These are phyloP conservation scores for Fusarium caatingaense DNA, from an alignment of 2,329 filamentous ascomycete species.

Conservation along the genomic window DNA sequence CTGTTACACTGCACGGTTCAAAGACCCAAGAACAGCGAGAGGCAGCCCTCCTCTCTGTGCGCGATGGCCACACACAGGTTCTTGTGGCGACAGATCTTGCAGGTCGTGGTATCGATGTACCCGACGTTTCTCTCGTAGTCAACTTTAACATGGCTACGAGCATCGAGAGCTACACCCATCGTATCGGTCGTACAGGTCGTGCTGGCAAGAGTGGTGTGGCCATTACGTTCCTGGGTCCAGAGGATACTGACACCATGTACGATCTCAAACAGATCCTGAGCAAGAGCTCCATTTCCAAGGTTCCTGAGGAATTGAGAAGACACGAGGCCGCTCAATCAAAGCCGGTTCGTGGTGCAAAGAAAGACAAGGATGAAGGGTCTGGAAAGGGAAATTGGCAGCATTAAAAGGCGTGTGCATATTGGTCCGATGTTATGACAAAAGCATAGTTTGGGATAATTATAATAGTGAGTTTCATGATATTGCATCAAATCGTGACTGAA, in stretches of 20 bases:
- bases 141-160: slow-evolving; percentile 98
- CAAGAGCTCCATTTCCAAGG: slow-evolving; percentile 87
- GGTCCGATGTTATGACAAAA: background rate
- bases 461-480: background rate
- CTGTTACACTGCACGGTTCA: slow-evolving; percentile 91
- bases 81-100: slow-evolving; percentile 96
- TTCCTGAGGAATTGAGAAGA: slow-evolving; percentile 89
- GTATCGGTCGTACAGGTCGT: slow-evolving; percentile 96
- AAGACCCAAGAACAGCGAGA: slow-evolving; percentile 99
- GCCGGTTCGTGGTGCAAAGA: slow-evolving; percentile 58
- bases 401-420: background rate
- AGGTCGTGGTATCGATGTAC: slow-evolving; percentile 96
- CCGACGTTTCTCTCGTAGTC: slow-evolving; percentile 91
- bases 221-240: slow-evolving; percentile 92
- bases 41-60: slow-evolving; percentile 86
- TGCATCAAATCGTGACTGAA: background rate
- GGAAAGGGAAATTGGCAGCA: slow-evolving; percentile 43
- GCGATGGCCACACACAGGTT: slow-evolving; percentile 82
- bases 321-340: slow-evolving; percentile 94
- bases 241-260: slow-evolving; percentile 91
- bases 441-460: background rate
- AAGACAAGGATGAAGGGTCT: slow-evolving; percentile 47
- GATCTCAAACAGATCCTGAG: slow-evolving; percentile 95
- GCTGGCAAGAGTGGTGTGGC: slow-evolving; percentile 96
- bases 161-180: slow-evolving; percentile 96